Conservation (phyloP, 176 grass and related monocot species). For the Ananas comosus region DNA sequence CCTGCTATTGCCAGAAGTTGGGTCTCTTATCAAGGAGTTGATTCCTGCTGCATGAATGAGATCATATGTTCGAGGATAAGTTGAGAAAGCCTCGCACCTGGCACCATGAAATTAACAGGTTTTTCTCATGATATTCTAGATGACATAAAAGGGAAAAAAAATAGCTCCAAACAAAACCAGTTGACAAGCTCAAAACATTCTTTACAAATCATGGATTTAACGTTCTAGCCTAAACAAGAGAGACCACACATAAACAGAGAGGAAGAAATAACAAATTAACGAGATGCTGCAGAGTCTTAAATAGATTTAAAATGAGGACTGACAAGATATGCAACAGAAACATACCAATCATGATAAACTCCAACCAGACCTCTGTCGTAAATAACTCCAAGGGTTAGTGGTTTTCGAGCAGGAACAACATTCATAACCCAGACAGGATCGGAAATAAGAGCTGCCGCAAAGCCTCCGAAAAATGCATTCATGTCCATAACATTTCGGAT, state of each 20-base stretch:
- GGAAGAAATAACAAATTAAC: not conserved
- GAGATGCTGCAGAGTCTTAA: not conserved
- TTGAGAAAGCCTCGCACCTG: constrained; percentile 95
- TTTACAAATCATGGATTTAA: not conserved
- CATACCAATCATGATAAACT: constrained; percentile 87
- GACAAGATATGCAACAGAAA: not conserved
- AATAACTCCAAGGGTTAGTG: constrained; percentile 57
- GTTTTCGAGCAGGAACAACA: constrained; percentile 71
- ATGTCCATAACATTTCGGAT: constrained; percentile 87
- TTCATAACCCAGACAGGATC: constrained; percentile 95
- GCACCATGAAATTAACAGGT: constrained; percentile 17
- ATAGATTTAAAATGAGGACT: not conserved
- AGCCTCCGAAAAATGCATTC: constrained; percentile 84
- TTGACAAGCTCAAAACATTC: not conserved
- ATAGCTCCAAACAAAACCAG: not conserved
- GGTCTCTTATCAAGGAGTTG: constrained; percentile 50
- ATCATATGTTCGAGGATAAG: constrained; percentile 91
- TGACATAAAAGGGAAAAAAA: too few species aligned
- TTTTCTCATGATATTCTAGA: too few species aligned
- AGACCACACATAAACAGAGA: not conserved
- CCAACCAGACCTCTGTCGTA: constrained; percentile 89
- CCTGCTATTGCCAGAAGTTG: constrained; percentile 51
- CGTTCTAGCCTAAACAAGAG: not conserved
- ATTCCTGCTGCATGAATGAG: constrained; percentile 81
- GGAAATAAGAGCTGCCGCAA: constrained; percentile 49